A percentile compares a stretch with the other conserved stretches of the same genome.
phyloP scores from a whole-genome alignment of 1,139 yeast genomes.

The Trichomonascaceae sp. region DNA sequence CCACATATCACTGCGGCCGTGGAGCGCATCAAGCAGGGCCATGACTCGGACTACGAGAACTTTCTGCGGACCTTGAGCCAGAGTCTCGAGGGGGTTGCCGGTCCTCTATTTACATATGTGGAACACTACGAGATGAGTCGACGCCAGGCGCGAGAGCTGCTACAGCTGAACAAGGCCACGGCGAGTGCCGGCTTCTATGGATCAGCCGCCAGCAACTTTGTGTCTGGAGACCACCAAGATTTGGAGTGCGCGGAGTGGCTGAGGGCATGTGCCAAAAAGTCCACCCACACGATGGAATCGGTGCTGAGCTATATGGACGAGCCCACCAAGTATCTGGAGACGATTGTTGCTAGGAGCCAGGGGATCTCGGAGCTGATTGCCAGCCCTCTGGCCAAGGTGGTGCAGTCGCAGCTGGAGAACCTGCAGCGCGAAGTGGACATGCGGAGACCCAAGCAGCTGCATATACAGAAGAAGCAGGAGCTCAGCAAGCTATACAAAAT shows the following conservation, averaged over 20 bases:
- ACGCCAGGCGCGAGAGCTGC: constrained; percentile 6
- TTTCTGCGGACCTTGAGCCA: constrained; percentile 5
- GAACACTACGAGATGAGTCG: constrained; percentile 3
- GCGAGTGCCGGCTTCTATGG: constrained; percentile 7
- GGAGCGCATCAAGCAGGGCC: constrained; percentile 8
- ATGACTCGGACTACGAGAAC: constrained; percentile 5
- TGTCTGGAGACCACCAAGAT: constrained; percentile 15
- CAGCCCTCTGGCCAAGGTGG: constrained; percentile 6
- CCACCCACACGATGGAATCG: constrained; percentile 10
- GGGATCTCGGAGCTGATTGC: constrained; percentile 8
- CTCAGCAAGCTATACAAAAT: constrained; percentile 11
- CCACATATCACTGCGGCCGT: constrained; percentile 11
- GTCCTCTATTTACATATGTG: constrained; percentile 3
- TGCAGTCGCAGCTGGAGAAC: constrained; percentile 7
- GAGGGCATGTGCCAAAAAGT: constrained; percentile 8
- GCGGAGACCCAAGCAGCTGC: constrained; percentile 11
- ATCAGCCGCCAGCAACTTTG: constrained; percentile 7
- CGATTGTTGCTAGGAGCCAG: constrained; percentile 9
- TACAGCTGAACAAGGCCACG: constrained; percentile 3
- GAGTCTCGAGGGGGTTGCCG: constrained; percentile 2
- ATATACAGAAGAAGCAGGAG: constrained; percentile 10
- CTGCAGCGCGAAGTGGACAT: constrained; percentile 11
- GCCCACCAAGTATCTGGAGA: constrained; percentile 13
- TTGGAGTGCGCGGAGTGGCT: constrained; percentile 17
- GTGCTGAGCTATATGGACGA: constrained; percentile 15